These are phyloP conservation scores for Magnaporthales sp. DNA, from an alignment of 2,329 filamentous ascomycete species.

Conservation along the genomic window DNA sequence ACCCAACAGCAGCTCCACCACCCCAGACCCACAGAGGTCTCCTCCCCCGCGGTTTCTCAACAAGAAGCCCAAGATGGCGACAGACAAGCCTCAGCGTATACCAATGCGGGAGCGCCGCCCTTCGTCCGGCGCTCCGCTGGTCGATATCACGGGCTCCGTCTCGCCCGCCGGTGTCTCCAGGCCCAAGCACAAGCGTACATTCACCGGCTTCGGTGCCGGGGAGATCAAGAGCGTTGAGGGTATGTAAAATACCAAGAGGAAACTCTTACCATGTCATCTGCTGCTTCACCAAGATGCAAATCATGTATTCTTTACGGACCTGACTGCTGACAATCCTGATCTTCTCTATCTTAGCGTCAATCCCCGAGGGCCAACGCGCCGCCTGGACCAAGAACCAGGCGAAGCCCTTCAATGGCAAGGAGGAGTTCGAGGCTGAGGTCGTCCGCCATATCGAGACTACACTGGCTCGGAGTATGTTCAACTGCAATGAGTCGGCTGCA, in stretches of 20 bases:
- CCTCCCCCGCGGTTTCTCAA: background rate
- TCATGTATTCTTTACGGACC: background rate
- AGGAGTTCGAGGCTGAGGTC: constrained; percentile 79
- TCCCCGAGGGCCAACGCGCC: constrained; percentile 80
- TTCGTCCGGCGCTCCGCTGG: constrained; percentile 73
- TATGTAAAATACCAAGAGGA: constrained; percentile 25
- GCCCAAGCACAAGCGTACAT: constrained; percentile 96
- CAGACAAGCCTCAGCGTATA: constrained; percentile 16
- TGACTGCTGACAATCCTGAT: background rate
- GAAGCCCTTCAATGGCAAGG: constrained; percentile 64
- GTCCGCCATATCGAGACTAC: constrained; percentile 96
- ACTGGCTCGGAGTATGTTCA: constrained; percentile 90
- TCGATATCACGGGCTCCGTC: constrained; percentile 77
- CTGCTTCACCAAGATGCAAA: background rate
- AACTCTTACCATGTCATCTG: background rate
- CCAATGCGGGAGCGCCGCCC: constrained; percentile 67
- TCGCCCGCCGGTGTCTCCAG: constrained; percentile 77
- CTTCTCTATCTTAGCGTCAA: constrained; percentile 43
- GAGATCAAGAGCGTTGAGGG: constrained; percentile 95
- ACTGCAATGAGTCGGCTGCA: constrained; percentile 91
- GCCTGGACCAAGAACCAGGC: constrained; percentile 62
- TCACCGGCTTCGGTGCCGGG: constrained; percentile 79
- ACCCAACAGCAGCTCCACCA: background rate
- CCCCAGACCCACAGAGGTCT: background rate
- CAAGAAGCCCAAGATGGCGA: background rate